A percentile compares a stretch with the other conserved stretches of the same genome.
Evolutionary conservation across 23 red algal species (phyloP).

Genomic region (Pyropia haitanensis): DNA sequence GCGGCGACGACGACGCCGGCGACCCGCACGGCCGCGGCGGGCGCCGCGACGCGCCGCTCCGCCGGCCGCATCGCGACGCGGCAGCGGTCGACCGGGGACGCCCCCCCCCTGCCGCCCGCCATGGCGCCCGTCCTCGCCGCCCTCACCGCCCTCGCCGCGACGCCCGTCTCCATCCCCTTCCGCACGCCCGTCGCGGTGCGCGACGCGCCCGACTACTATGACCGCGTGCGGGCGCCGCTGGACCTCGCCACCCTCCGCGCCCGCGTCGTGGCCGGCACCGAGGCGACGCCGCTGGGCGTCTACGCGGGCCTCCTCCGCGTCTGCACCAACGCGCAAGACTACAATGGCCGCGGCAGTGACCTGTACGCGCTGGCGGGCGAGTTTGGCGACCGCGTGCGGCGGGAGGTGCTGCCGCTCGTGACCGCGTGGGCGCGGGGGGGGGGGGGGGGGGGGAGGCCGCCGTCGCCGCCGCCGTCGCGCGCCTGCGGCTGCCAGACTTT

Average conservation of each 20-base stretch:
- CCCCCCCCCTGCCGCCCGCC: background rate
- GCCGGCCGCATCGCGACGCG: too few relatives aligned
- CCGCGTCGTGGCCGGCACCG: slow-evolving; percentile 30
- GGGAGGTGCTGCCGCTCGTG: background rate
- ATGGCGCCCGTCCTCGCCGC: background rate
- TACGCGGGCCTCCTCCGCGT: slow-evolving; percentile 36
- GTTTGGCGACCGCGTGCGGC: slow-evolving; percentile 1
- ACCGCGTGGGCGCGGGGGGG: background rate
- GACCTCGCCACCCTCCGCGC: slow-evolving; percentile 56
- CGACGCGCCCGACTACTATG: slow-evolving; percentile 90
- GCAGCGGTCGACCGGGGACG: background rate
- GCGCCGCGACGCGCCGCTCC: too few relatives aligned
- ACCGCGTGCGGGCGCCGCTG: slow-evolving; percentile 72
- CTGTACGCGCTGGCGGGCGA: slow-evolving; percentile 57
- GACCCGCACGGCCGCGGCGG: too few relatives aligned
- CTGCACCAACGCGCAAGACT: slow-evolving; percentile 58
- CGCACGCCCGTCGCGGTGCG: slow-evolving; percentile 64
- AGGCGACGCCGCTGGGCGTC: slow-evolving; percentile 47
- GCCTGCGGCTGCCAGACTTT: too few relatives aligned
- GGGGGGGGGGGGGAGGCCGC: too few relatives aligned
- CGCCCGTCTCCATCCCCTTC: slow-evolving; percentile 61
- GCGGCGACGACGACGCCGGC: too few relatives aligned
- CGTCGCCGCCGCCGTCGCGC: too few relatives aligned
- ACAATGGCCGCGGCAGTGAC: too few relatives aligned
- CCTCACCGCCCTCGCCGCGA: background rate